A percentile compares a stretch with the other conserved stretches of the same genome.
phyloP scores from a whole-genome alignment of 75 land plant genomes.

The Pinus tabuliformis region DNA sequence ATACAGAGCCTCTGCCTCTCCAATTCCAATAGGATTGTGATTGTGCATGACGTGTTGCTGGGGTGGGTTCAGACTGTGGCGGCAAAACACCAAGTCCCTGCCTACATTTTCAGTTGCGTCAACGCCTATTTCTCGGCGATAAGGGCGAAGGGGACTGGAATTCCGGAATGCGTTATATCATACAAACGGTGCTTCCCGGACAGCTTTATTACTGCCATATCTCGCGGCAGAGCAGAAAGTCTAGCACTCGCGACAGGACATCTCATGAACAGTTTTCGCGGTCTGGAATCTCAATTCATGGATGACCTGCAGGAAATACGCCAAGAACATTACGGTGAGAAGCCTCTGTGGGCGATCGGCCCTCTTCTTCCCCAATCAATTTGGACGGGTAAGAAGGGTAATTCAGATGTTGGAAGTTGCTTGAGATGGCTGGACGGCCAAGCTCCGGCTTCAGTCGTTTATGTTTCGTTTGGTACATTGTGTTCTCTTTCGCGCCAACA shows the following conservation, averaged over 20 bases:
- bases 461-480: slow-evolving; percentile 29
- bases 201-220: neutral
- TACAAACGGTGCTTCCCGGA: neutral
- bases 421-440: slow-evolving; percentile 21
- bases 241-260: neutral
- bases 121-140: neutral
- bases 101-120: neutral
- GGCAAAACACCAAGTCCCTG: neutral
- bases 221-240: neutral
- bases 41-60: slow-evolving; percentile 36
- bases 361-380: neutral
- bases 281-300: neutral
- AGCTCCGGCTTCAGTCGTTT: slow-evolving; percentile 15
- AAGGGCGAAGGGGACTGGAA: neutral
- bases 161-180: neutral
- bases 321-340: neutral
- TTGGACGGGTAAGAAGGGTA: neutral
- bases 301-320: too few species aligned
- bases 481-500: neutral
- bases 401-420: neutral
- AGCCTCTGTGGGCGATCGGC: neutral
- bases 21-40: slow-evolving; percentile 10
- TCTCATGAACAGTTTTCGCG: neutral
- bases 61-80: neutral
- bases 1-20: slow-evolving; percentile 10